Conservation (phyloP, 352 stramenopile genomes). For the Aphanomyces euteiches region DNA sequence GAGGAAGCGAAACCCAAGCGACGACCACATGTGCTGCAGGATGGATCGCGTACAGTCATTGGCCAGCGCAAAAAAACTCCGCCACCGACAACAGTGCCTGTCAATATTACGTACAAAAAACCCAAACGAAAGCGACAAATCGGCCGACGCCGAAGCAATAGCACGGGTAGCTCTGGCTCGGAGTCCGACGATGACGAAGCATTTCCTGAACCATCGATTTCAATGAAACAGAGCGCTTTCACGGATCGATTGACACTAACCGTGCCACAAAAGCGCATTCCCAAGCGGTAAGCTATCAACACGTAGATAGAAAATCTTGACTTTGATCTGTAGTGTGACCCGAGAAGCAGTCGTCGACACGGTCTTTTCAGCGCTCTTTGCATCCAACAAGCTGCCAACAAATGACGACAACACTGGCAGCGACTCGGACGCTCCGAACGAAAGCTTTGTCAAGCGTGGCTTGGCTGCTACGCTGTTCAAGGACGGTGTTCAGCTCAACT, state of each 20-base stretch:
- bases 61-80: constrained; percentile 14
- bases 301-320: not conserved
- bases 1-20: not conserved
- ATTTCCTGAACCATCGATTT: constrained; percentile 42
- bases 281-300: constrained; percentile 37
- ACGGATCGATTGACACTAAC: constrained; percentile 66
- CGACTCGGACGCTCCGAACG: constrained; percentile 76
- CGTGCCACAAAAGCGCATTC: constrained; percentile 75
- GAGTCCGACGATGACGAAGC: constrained; percentile 63
- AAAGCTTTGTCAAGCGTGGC: constrained; percentile 79
- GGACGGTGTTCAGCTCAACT: constrained; percentile 43
- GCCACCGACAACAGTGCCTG: not conserved
- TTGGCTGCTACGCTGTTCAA: constrained; percentile 74
- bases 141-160: constrained; percentile 43
- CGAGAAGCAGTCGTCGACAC: constrained; percentile 80
- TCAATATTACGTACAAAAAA: not conserved
- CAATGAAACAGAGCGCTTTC: constrained; percentile 49
- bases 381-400: constrained; percentile 36
- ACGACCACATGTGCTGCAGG: constrained; percentile 19
- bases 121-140: not conserved
- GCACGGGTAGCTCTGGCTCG: constrained; percentile 37
- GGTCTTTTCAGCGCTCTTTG: constrained; percentile 72
- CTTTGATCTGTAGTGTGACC: constrained; percentile 43
- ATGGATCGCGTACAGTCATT: constrained; percentile 21
- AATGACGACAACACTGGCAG: constrained; percentile 59